Percentiles rank a stretch among this genome's conserved stretches.
Conservation (phyloP, 2,329 filamentous ascomycete species). For the Ceratocystis harringtonii region DNA sequence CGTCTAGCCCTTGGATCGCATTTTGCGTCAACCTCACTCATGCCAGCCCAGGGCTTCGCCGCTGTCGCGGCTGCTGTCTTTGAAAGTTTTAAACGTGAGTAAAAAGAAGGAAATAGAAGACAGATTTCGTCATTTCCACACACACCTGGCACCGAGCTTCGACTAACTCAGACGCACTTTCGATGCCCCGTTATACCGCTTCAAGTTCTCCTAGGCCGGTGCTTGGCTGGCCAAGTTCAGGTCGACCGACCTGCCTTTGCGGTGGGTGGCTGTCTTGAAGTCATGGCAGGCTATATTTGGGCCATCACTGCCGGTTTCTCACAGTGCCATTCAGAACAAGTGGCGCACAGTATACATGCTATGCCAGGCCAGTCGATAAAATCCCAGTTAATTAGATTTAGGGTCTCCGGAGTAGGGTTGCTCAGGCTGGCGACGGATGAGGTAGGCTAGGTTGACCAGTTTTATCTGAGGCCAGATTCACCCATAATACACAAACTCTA, state of each 20-base stretch:
- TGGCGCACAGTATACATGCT: neutral
- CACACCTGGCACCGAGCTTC: neutral
- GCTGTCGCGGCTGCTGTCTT: neutral
- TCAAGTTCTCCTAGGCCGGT: neutral
- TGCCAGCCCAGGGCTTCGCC: neutral
- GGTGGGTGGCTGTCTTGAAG: neutral
- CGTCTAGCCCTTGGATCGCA: neutral
- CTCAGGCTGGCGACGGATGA: neutral
- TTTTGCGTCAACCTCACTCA: neutral
- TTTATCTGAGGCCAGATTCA: too few species aligned
- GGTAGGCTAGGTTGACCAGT: too few species aligned
- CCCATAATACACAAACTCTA: too few species aligned
- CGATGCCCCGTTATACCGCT: neutral
- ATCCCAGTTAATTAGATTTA: neutral
- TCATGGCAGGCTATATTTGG: constrained; percentile 1
- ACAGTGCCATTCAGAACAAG: neutral
- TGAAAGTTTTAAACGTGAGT: neutral
- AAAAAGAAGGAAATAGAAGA: neutral
- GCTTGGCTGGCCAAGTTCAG: neutral
- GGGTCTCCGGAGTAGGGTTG: neutral
- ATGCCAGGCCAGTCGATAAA: neutral
- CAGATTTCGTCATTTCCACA: neutral
- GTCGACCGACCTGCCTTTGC: neutral
- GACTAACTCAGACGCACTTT: neutral
- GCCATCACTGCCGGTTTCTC: neutral